Percentiles rank a stretch among this genome's conserved stretches.
Conservation (phyloP, 495 filamentous ascomycete genomes). For the Trichoderma orchidacearum region DNA sequence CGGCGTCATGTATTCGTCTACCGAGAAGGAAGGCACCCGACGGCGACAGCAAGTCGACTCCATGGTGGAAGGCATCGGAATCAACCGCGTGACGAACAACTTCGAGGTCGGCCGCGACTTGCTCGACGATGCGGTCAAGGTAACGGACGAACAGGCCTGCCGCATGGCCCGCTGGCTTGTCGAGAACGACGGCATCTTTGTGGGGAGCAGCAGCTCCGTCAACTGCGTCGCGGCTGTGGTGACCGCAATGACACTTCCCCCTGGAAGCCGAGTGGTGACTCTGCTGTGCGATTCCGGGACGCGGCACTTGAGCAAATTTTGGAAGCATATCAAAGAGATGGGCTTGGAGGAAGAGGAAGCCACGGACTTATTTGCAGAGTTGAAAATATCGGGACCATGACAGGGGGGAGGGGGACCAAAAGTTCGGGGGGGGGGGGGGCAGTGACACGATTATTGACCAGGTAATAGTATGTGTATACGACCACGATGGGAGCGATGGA, state of each 20-base stretch:
- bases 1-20: slow-evolving; percentile 89
- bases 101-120: slow-evolving; percentile 75
- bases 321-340: slow-evolving; percentile 65
- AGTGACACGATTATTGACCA: too few species aligned
- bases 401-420: not conserved
- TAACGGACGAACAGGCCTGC: slow-evolving; percentile 83
- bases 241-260: slow-evolving; percentile 52
- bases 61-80: slow-evolving; percentile 90
- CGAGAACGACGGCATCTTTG: slow-evolving; percentile 90
- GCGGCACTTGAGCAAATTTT: slow-evolving; percentile 88
- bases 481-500: slow-evolving; percentile 1
- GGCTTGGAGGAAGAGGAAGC: slow-evolving; percentile 38
- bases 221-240: slow-evolving; percentile 89
- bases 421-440: too few species aligned
- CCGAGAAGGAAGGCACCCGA: slow-evolving; percentile 80
- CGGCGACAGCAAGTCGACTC: slow-evolving; percentile 85
- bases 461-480: not conserved
- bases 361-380: slow-evolving; percentile 18
- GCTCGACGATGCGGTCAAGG: slow-evolving; percentile 80
- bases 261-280: slow-evolving; percentile 71
- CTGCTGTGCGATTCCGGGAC: slow-evolving; percentile 85
- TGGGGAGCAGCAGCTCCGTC: slow-evolving; percentile 86
- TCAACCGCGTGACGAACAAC: slow-evolving; percentile 84
- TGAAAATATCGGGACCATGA: slow-evolving; percentile 12
- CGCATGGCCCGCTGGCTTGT: slow-evolving; percentile 91